phyloP scores from a whole-genome alignment of 192 early-diverging fungal genomes.

The Spinellus fusiger region DNA sequence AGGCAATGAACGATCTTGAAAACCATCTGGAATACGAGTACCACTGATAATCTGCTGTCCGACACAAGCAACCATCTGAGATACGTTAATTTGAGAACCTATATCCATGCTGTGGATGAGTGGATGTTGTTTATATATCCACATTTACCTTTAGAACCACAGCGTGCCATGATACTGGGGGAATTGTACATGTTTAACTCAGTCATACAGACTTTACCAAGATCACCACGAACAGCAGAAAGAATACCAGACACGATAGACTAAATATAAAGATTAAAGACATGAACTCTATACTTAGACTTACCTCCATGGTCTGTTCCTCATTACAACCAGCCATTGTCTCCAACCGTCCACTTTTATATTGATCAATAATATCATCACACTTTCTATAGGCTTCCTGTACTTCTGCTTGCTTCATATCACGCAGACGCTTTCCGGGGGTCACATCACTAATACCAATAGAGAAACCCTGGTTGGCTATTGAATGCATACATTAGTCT shows the following conservation, averaged over 20 bases:
- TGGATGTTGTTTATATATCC: not conserved
- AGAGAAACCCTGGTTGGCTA: constrained; percentile 89
- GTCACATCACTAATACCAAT: constrained; percentile 98
- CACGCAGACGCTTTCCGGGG: constrained; percentile 69
- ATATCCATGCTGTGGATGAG: not conserved
- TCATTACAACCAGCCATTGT: constrained; percentile 81
- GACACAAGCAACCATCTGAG: constrained; percentile 99
- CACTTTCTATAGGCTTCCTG: constrained; percentile 78
- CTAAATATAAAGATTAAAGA: not conserved
- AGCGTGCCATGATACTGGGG: constrained; percentile 97
- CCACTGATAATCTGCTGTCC: constrained; percentile 99
- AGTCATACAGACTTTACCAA: constrained; percentile 85
- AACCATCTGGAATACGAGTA: constrained; percentile 93
- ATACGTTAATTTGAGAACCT: constrained; percentile 96
- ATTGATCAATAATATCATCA: constrained; percentile 72
- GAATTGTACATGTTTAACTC: constrained; percentile 95
- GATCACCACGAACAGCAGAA: constrained; percentile 83
- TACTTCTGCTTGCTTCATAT: constrained; percentile 77
- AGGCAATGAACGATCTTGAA: constrained; percentile 93
- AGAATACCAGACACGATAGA: constrained; percentile 81
- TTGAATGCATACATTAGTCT: constrained; percentile 9
- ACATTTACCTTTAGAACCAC: constrained; percentile 86
- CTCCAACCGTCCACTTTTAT: constrained; percentile 66
- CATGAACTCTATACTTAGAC: not conserved
- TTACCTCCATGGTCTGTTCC: constrained; percentile 82